Evolutionary conservation across 1,139 yeast species (phyloP).

Genomic region (Hemisphaericaspora xylofermentans): DNA sequence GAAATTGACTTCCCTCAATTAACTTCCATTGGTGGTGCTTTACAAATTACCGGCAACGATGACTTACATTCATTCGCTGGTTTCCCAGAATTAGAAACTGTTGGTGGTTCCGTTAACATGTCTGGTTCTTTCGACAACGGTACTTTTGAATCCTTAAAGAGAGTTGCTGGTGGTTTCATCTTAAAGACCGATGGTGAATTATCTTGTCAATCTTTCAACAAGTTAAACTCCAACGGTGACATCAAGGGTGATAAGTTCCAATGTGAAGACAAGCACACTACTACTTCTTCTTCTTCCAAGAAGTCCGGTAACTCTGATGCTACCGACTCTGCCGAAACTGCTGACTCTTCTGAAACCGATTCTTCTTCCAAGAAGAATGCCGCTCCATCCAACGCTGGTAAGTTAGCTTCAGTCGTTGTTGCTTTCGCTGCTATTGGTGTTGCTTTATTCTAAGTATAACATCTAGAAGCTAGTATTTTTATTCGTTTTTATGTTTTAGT

Average conservation of each 20-base stretch:
- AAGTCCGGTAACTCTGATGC: conserved; percentile 32
- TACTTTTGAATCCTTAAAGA: conserved; percentile 64
- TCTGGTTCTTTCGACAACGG: conserved; percentile 81
- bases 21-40: conserved; percentile 80
- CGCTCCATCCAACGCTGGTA: conserved; percentile 34
- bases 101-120: conserved; percentile 86
- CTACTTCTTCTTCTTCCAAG: conserved; percentile 46
- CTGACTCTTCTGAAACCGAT: conserved; percentile 24
- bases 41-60: conserved; percentile 82
- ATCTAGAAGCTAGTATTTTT: not conserved
- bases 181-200: conserved; percentile 76
- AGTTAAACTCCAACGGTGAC: conserved; percentile 66
- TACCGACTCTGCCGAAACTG: conserved; percentile 25
- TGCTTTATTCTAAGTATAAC: conserved; percentile 52
- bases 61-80: conserved; percentile 63
- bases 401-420: conserved; percentile 53
- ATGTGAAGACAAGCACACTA: conserved; percentile 68
- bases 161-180: conserved; percentile 90
- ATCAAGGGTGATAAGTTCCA: conserved; percentile 86
- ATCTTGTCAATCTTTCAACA: conserved; percentile 76
- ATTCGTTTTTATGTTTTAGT: not conserved
- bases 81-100: conserved; percentile 67
- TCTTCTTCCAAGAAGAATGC: conserved; percentile 23
- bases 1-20: conserved; percentile 70
- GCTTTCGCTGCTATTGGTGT: conserved; percentile 59